Percentiles rank a stretch among this genome's conserved stretches.
Conservation (phyloP, 2,329 filamentous ascomycete genomes). For the Scytalidium lignicola region DNA sequence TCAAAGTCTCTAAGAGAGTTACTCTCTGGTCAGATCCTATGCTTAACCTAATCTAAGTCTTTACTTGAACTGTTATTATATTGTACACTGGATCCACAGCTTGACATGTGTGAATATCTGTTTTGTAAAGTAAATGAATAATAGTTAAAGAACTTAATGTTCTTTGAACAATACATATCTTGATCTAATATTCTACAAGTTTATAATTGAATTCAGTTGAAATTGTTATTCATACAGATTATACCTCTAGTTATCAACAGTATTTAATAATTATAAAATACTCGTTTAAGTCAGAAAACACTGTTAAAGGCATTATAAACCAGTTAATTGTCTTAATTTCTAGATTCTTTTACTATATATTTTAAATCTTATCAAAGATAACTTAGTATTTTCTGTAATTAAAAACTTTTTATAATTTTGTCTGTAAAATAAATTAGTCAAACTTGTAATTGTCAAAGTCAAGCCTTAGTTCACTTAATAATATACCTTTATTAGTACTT, state of each 20-base stretch:
- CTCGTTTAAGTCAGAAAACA: constrained; percentile 1
- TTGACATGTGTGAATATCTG: too few relatives aligned
- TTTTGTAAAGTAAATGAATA: too few relatives aligned
- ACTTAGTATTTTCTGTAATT: background rate
- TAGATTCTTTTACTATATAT: constrained; percentile 3
- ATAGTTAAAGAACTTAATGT: too few relatives aligned
- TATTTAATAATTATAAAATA: background rate
- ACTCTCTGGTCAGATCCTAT: constrained; percentile 6
- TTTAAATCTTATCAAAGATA: background rate
- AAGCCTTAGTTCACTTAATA: background rate
- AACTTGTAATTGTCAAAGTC: constrained; percentile 1
- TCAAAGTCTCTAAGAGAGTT: constrained; percentile 8
- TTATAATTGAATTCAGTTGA: too few relatives aligned
- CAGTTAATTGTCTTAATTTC: constrained; percentile 5
- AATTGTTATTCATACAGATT: too few relatives aligned
- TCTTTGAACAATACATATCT: too few relatives aligned
- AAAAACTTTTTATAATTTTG: constrained; percentile 1
- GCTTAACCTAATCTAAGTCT: constrained; percentile 1
- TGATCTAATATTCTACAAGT: too few relatives aligned
- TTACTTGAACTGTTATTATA: constrained; percentile 6
- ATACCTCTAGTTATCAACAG: too few relatives aligned
- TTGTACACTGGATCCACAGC: too few relatives aligned
- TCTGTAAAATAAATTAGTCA: constrained; percentile 2
- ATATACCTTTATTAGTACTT: background rate
- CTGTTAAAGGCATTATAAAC: constrained; percentile 1